A percentile compares a stretch with the other conserved stretches of the same genome.
These are phyloP conservation scores for Falciphora oryzae DNA, from an alignment of 2,329 filamentous ascomycete species.

Conservation along the genomic window DNA sequence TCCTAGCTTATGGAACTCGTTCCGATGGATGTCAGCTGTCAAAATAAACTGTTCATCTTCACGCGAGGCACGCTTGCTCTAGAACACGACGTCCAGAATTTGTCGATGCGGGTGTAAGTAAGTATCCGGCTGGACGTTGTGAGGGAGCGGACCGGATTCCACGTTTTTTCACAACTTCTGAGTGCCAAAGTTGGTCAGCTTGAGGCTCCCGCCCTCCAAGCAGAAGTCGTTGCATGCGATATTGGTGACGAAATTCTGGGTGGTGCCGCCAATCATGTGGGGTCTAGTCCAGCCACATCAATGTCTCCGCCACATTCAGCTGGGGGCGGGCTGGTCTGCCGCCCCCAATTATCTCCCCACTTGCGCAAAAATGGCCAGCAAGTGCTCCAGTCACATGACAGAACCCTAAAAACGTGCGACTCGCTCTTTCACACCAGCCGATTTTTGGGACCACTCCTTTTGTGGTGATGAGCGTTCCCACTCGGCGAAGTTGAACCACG, in stretches of 20 bases:
- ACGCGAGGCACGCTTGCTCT: too few species aligned
- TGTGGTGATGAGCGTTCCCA: constrained; percentile 1
- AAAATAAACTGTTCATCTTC: too few species aligned
- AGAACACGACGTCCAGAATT: too few species aligned
- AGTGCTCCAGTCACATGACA: constrained; percentile 2
- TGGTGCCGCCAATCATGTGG: too few species aligned
- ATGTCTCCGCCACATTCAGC: not conserved
- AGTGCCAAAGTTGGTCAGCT: too few species aligned
- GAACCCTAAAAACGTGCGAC: not conserved
- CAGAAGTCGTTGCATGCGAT: not conserved
- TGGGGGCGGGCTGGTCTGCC: too few species aligned
- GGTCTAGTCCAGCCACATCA: not conserved
- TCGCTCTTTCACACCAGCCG: not conserved
- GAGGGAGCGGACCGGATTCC: not conserved
- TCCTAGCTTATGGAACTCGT: too few species aligned
- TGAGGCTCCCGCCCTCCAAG: not conserved
- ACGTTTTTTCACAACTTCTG: not conserved
- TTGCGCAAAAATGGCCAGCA: not conserved
- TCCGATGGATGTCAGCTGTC: too few species aligned
- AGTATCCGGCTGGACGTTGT: too few species aligned
- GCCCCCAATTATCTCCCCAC: too few species aligned
- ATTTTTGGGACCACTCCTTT: constrained; percentile 5
- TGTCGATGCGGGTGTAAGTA: too few species aligned
- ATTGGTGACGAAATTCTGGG: not conserved
- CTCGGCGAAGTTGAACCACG: constrained; percentile 1